phyloP scores from a whole-genome alignment of 2,329 filamentous ascomycete species.

The Fusarium bulbicola region DNA sequence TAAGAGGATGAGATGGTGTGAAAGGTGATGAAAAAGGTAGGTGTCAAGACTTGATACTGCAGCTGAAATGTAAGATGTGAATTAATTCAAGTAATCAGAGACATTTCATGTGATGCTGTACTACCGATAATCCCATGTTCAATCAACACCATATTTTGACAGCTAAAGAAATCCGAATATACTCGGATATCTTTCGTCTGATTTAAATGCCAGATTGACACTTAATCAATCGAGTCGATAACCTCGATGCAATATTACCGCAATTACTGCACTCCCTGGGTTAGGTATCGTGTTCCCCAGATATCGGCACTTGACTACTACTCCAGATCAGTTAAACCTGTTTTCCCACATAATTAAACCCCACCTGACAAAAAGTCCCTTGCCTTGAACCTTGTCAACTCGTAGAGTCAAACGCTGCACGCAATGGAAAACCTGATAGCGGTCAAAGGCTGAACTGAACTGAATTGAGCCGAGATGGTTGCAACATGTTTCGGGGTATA shows the following conservation, averaged over 20 bases:
- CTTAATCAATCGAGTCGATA: not conserved
- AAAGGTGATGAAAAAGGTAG: constrained; percentile 25
- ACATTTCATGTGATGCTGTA: not conserved
- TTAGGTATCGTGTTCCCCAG: constrained; percentile 15
- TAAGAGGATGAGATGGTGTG: constrained; percentile 17
- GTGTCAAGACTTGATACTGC: constrained; percentile 3
- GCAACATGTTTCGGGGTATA: constrained; percentile 11
- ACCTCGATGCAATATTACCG: not conserved
- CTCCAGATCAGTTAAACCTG: constrained; percentile 16
- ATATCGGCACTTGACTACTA: constrained; percentile 15
- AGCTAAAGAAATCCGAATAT: not conserved
- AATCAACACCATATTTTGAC: not conserved
- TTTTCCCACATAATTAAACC: not conserved
- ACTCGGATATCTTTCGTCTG: not conserved
- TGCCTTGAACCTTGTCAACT: not conserved
- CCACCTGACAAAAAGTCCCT: constrained; percentile 21
- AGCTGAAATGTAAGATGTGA: constrained; percentile 15
- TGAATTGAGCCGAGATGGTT: not conserved
- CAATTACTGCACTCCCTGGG: constrained; percentile 1
- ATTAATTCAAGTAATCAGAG: not conserved
- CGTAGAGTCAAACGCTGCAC: not conserved
- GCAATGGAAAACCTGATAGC: not conserved
- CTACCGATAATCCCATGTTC: not conserved
- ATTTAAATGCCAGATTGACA: not conserved
- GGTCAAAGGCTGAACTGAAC: constrained; percentile 15